These are phyloP conservation scores for Hypomontagnella monticulosa DNA, from an alignment of 495 filamentous ascomycete genomes.

Conservation along the genomic window DNA sequence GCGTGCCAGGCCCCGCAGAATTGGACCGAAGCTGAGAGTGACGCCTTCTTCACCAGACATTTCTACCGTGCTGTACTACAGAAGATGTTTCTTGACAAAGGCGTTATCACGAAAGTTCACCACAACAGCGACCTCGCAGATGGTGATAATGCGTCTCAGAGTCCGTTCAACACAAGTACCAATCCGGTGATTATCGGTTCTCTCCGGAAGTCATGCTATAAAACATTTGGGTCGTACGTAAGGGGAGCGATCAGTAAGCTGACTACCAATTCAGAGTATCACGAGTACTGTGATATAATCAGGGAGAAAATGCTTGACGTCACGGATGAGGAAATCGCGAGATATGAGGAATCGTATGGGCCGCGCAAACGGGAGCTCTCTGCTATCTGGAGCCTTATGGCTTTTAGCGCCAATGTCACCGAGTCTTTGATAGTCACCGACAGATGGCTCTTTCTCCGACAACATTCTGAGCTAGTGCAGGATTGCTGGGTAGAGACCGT, in stretches of 20 bases:
- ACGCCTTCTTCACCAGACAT: slow-evolving; percentile 89
- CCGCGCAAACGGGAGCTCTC: slow-evolving; percentile 83
- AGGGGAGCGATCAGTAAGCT: slow-evolving; percentile 82
- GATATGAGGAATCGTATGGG: slow-evolving; percentile 70
- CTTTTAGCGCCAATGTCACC: slow-evolving; percentile 86
- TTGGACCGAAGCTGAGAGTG: slow-evolving; percentile 83
- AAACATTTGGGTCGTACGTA: slow-evolving; percentile 78
- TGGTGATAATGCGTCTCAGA: slow-evolving; percentile 50
- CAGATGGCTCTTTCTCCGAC: slow-evolving; percentile 86
- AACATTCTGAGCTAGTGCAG: slow-evolving; percentile 72
- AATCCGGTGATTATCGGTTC: slow-evolving; percentile 88
- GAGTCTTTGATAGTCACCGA: slow-evolving; percentile 93
- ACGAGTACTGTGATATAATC: slow-evolving; percentile 64
- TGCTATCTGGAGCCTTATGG: slow-evolving; percentile 92
- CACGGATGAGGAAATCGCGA: slow-evolving; percentile 75
- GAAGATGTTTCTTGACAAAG: slow-evolving; percentile 84
- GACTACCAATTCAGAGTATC: slow-evolving; percentile 63
- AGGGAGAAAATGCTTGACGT: slow-evolving; percentile 67
- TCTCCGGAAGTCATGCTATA: slow-evolving; percentile 81
- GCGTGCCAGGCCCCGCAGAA: slow-evolving; percentile 93
- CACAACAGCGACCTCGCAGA: slow-evolving; percentile 49
- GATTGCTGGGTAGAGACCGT: slow-evolving; percentile 91
- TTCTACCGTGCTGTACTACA: slow-evolving; percentile 93
- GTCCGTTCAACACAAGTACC: slow-evolving; percentile 63
- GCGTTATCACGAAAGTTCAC: slow-evolving; percentile 70